phyloP scores from a whole-genome alignment of 2,329 filamentous ascomycete genomes.

The Cladophialophora exuberans region DNA sequence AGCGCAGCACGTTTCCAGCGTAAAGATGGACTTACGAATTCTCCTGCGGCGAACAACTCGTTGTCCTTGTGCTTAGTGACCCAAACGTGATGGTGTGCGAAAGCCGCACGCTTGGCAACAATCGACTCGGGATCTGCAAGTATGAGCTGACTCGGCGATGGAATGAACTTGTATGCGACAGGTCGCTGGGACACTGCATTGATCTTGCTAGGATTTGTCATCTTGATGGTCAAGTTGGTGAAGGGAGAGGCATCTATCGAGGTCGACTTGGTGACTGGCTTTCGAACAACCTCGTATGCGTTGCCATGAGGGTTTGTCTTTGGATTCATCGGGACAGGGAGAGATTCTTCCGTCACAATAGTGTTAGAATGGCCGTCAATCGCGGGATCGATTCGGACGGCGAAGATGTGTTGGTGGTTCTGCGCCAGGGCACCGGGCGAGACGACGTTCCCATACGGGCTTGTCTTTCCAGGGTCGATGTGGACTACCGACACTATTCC shows the following conservation, averaged over 20 bases:
- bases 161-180: constrained; percentile 53
- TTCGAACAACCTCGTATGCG: constrained; percentile 60
- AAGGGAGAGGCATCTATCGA: constrained; percentile 58
- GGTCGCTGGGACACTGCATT: constrained; percentile 49
- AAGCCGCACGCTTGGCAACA: constrained; percentile 50
- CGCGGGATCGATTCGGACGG: constrained; percentile 66
- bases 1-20: neutral
- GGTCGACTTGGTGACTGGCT: constrained; percentile 49
- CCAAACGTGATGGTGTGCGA: constrained; percentile 56
- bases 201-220: constrained; percentile 48
- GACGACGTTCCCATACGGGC: constrained; percentile 64
- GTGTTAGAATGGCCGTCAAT: constrained; percentile 61
- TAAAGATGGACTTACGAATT: constrained; percentile 51
- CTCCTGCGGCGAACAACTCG: constrained; percentile 54
- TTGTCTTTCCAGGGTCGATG: constrained; percentile 60
- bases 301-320: constrained; percentile 65
- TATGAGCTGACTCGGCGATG: constrained; percentile 51
- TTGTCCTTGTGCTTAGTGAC: constrained; percentile 54
- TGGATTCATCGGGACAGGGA: constrained; percentile 53
- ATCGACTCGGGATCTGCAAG: constrained; percentile 50
- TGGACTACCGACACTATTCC: constrained; percentile 66
- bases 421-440: constrained; percentile 66
- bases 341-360: constrained; percentile 58
- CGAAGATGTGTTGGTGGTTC: constrained; percentile 73
- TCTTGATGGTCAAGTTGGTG: constrained; percentile 51